phyloP scores from a whole-genome alignment of 768 basidiomycete genomes.

The Amanita pallidorosea region DNA sequence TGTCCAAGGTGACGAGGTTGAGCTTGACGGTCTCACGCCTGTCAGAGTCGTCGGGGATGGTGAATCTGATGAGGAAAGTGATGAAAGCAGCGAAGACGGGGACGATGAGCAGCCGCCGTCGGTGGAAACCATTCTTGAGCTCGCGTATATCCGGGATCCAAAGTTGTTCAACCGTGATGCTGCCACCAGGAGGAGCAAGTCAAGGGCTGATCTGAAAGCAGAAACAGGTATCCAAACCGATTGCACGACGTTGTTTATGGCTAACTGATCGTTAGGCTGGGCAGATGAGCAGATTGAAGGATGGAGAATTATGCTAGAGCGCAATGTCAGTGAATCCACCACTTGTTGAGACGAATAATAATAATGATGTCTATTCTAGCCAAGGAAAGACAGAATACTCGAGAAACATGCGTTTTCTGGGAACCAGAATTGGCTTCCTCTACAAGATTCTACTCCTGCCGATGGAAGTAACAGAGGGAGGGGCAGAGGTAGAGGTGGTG shows the following conservation, averaged over 20 bases:
- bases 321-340: constrained; percentile 51
- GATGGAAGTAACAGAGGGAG: constrained; percentile 17
- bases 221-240: constrained; percentile 43
- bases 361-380: constrained; percentile 25
- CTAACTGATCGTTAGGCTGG: constrained; percentile 38
- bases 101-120: constrained; percentile 16
- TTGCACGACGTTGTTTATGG: not conserved
- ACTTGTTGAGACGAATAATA: not conserved
- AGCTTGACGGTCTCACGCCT: constrained; percentile 24
- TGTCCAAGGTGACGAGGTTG: constrained; percentile 41
- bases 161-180: constrained; percentile 71
- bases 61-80: constrained; percentile 32
- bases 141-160: constrained; percentile 67
- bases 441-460: constrained; percentile 6
- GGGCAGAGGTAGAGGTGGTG: constrained; percentile 29
- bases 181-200: constrained; percentile 58
- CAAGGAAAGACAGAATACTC: constrained; percentile 63
- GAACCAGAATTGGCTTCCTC: constrained; percentile 28
- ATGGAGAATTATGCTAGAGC: constrained; percentile 84
- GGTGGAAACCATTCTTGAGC: constrained; percentile 60
- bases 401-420: constrained; percentile 71
- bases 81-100: constrained; percentile 21
- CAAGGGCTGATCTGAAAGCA: constrained; percentile 51
- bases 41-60: constrained; percentile 53
- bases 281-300: constrained; percentile 84